These are phyloP conservation scores for Skeletonema grethae DNA, from an alignment of 108 stramenopile species.

Conservation along the genomic window DNA sequence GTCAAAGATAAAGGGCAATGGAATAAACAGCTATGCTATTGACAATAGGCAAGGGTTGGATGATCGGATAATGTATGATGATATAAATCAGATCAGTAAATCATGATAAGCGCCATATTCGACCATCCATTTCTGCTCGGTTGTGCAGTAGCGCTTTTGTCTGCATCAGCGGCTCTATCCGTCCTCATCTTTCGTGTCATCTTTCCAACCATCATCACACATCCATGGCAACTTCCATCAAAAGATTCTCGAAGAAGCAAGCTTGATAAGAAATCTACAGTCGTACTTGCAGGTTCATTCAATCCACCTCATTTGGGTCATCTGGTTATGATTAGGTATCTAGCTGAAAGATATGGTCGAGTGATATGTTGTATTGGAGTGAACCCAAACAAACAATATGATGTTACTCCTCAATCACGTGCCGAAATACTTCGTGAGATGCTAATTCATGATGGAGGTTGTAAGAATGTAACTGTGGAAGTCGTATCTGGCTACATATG, in stretches of 20 bases:
- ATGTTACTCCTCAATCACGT: slow-evolving; percentile 70
- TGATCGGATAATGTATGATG: too few relatives aligned
- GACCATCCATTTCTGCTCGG: background rate
- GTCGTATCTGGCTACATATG: slow-evolving; percentile 86
- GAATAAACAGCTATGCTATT: too few relatives aligned
- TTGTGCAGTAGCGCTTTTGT: background rate
- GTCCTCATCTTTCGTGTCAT: slow-evolving; percentile 29
- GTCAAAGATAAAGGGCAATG: too few relatives aligned
- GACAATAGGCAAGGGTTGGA: too few relatives aligned
- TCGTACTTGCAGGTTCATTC: slow-evolving; percentile 82
- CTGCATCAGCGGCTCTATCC: background rate
- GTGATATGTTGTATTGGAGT: slow-evolving; percentile 82
- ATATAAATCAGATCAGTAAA: background rate
- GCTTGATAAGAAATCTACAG: slow-evolving; percentile 42
- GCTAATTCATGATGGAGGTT: slow-evolving; percentile 20
- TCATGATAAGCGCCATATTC: background rate
- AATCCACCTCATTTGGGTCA: slow-evolving; percentile 90
- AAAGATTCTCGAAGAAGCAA: slow-evolving; percentile 23
- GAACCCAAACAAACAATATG: slow-evolving; percentile 80
- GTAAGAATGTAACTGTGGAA: slow-evolving; percentile 63
- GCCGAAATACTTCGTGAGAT: slow-evolving; percentile 58
- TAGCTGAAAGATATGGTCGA: slow-evolving; percentile 63
- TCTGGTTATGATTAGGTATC: slow-evolving; percentile 76
- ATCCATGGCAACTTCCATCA: slow-evolving; percentile 40
- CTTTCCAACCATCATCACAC: slow-evolving; percentile 42